Percentiles rank a stretch among this genome's conserved stretches.
phyloP scores from a whole-genome alignment of 805 yeast species.

The Candida cerambycidarum region DNA sequence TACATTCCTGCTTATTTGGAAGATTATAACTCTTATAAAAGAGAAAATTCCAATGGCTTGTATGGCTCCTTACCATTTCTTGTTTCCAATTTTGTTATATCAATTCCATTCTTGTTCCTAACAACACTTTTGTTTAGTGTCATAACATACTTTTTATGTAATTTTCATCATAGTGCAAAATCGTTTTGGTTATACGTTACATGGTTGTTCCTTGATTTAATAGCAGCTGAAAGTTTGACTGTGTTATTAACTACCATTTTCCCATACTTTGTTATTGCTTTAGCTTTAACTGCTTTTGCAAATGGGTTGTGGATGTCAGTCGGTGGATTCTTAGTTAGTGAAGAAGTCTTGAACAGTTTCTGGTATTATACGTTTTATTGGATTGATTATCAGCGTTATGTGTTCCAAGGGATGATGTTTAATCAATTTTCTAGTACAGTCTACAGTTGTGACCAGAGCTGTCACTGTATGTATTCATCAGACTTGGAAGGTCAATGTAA shows the following conservation, averaged over 20 bases:
- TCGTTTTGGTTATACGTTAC: slow-evolving; percentile 35
- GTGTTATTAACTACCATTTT: slow-evolving; percentile 31
- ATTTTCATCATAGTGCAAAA: slow-evolving; percentile 26
- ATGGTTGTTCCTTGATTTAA: slow-evolving; percentile 39
- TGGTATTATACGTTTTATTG: slow-evolving; percentile 44
- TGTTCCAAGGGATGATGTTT: slow-evolving; percentile 45
- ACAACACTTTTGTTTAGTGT: slow-evolving; percentile 31
- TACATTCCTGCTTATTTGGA: slow-evolving; percentile 41
- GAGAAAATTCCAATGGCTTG: slow-evolving; percentile 36
- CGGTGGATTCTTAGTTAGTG: slow-evolving; percentile 39
- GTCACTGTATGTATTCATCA: slow-evolving; percentile 36
- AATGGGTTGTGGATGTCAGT: slow-evolving; percentile 47
- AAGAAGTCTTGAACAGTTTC: slow-evolving; percentile 32
- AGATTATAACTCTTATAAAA: slow-evolving; percentile 27
- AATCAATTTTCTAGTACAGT: slow-evolving; percentile 31
- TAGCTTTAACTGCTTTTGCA: slow-evolving; percentile 40
- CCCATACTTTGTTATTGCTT: slow-evolving; percentile 37
- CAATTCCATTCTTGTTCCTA: slow-evolving; percentile 35
- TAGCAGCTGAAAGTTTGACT: slow-evolving; percentile 43
- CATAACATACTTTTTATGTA: slow-evolving; percentile 34
- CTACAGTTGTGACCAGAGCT: slow-evolving; percentile 32
- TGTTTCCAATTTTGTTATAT: slow-evolving; percentile 34
- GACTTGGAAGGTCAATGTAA: slow-evolving; percentile 27
- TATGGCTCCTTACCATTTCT: slow-evolving; percentile 38
- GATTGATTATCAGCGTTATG: slow-evolving; percentile 42